phyloP scores from a whole-genome alignment of 176 grass and related monocot genomes.

The Zoysia pacifica region DNA sequence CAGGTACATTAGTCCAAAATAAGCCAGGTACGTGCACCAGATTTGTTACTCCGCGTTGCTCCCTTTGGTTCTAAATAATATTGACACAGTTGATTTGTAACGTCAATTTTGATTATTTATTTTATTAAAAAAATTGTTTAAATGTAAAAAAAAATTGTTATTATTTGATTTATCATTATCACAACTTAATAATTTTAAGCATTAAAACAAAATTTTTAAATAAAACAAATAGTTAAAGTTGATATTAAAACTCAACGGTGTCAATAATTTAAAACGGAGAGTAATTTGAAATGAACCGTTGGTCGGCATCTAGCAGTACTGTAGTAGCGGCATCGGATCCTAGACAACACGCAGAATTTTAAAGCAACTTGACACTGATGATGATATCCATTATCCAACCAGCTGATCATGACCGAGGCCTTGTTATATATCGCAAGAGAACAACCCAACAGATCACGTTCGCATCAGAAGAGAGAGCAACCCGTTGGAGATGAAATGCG shows the following conservation, averaged over 20 bases:
- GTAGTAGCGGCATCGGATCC: constrained; percentile 9
- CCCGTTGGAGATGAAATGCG: background rate
- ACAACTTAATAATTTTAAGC: too few species aligned
- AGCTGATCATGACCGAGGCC: background rate
- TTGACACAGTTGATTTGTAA: too few species aligned
- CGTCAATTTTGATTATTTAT: too few species aligned
- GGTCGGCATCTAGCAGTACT: background rate
- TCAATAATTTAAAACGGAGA: too few species aligned
- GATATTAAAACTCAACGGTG: too few species aligned
- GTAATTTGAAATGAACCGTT: background rate
- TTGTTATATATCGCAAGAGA: background rate
- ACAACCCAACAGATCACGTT: background rate
- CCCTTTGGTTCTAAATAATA: too few species aligned
- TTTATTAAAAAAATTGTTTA: too few species aligned
- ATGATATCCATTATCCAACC: background rate
- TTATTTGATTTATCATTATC: too few species aligned
- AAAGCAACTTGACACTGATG: background rate
- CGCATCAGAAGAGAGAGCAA: background rate
- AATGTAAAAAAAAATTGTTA: too few species aligned
- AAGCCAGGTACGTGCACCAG: background rate
- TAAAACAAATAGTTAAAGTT: too few species aligned
- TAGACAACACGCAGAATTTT: background rate
- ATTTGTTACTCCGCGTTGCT: background rate
- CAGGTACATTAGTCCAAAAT: background rate
- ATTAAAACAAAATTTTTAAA: too few species aligned